These are phyloP conservation scores for Pseudogymnoascus sp. DNA, from an alignment of 2,329 filamentous ascomycete species.

Conservation along the genomic window DNA sequence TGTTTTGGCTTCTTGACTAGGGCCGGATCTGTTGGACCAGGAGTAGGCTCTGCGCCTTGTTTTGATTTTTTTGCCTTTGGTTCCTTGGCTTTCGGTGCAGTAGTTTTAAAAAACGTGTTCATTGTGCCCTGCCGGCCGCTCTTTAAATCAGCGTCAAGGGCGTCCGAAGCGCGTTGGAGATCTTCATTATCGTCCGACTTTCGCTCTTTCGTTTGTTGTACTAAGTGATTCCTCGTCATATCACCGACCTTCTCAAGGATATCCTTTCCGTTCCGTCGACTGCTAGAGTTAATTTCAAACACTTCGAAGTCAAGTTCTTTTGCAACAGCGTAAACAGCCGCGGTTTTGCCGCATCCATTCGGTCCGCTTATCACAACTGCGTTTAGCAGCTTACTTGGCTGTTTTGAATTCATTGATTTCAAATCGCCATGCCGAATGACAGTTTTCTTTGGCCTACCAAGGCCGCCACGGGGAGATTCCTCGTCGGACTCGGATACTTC, in stretches of 20 bases:
- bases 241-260: constrained; percentile 88
- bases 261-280: constrained; percentile 78
- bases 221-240: constrained; percentile 93
- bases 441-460: constrained; percentile 42
- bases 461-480: constrained; percentile 31
- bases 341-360: constrained; percentile 86
- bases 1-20: constrained; percentile 21
- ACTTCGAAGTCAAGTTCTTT: constrained; percentile 89
- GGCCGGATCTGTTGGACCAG: not conserved
- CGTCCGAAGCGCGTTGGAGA: constrained; percentile 33
- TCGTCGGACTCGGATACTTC: constrained; percentile 58
- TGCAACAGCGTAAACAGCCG: constrained; percentile 83
- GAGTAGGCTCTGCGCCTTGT: not conserved
- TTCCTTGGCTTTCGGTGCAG: constrained; percentile 29
- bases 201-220: constrained; percentile 46
- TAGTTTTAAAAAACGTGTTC: constrained; percentile 69
- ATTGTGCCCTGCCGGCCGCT: constrained; percentile 71
- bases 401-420: constrained; percentile 34
- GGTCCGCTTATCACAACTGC: constrained; percentile 84
- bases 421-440: constrained; percentile 43
- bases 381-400: constrained; percentile 54
- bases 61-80: constrained; percentile 23
- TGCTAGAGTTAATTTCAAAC: constrained; percentile 87
- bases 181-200: constrained; percentile 29
- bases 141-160: constrained; percentile 50